Conservation (phyloP, 2,329 filamentous ascomycete species). For the Sphaerulina vaccinii region DNA sequence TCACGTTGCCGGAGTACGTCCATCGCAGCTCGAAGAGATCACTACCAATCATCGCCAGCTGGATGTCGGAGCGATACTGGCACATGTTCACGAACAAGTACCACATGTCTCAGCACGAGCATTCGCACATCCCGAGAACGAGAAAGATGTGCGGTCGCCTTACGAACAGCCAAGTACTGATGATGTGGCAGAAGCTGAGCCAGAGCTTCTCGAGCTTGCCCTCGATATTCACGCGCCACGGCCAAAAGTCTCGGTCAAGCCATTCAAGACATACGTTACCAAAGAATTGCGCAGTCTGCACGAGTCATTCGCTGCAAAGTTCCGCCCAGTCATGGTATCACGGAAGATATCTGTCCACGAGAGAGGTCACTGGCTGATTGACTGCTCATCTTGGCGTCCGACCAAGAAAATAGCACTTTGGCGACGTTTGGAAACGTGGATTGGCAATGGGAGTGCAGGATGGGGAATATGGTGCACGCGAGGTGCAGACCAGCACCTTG, state of each 20-base stretch:
- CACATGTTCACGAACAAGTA: background rate
- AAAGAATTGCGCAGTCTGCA: conserved; percentile 35
- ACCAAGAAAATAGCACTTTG: conserved; percentile 57
- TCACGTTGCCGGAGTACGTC: background rate
- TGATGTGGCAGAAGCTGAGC: background rate
- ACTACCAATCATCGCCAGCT: background rate
- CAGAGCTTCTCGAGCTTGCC: background rate
- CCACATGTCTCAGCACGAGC: background rate
- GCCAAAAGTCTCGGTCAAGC: conserved; percentile 23
- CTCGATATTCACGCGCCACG: conserved; percentile 26
- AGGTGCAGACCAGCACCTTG: conserved; percentile 25
- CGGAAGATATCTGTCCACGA: conserved; percentile 60
- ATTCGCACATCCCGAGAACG: background rate
- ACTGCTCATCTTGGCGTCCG: conserved; percentile 56
- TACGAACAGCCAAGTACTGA: background rate
- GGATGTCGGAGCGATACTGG: background rate
- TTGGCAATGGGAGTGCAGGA: conserved; percentile 60
- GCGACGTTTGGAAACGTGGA: conserved; percentile 59
- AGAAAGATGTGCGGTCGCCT: background rate
- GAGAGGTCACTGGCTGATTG: conserved; percentile 74
- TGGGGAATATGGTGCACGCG: conserved; percentile 64
- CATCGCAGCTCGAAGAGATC: background rate
- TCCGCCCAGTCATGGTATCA: conserved; percentile 40
- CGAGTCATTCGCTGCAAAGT: conserved; percentile 30
- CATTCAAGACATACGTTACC: conserved; percentile 35